Conservation (phyloP, 768 basidiomycete genomes). For the Suillus variegatus region DNA sequence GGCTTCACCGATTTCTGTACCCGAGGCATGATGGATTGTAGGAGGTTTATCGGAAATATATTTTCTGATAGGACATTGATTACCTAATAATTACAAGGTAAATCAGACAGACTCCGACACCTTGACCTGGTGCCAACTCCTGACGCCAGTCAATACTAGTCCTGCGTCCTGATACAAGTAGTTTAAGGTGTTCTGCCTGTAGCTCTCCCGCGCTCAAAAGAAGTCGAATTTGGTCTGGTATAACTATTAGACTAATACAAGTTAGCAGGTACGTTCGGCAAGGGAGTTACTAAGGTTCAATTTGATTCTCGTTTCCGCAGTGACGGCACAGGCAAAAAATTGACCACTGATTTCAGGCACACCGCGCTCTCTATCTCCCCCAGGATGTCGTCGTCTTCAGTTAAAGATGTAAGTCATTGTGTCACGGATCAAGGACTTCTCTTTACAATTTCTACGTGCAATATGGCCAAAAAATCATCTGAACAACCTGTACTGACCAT, state of each 20-base stretch:
- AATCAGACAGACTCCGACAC: not conserved
- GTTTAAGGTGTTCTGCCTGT: not conserved
- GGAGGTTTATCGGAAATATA: conserved; percentile 14
- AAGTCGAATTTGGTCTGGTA: not conserved
- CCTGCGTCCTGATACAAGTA: not conserved
- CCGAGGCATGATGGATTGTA: conserved; percentile 60
- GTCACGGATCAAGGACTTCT: not conserved
- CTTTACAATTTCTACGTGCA: not conserved
- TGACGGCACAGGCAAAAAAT: not conserved
- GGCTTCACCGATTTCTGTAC: conserved; percentile 54
- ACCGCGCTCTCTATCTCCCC: not conserved
- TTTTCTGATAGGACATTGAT: conserved; percentile 6
- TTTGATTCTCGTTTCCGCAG: not conserved
- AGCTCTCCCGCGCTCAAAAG: not conserved
- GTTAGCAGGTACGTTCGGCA: not conserved
- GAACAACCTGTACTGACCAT: conserved; percentile 18
- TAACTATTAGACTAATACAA: not conserved
- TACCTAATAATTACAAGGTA: conserved; percentile 1
- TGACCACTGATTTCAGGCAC: not conserved
- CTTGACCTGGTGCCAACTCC: not conserved
- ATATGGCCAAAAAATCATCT: conserved; percentile 27
- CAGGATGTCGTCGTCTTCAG: conserved; percentile 13
- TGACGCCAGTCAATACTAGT: not conserved
- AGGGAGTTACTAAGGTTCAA: not conserved
- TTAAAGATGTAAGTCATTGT: conserved; percentile 12